Percentiles rank a stretch among this genome's conserved stretches.
Evolutionary conservation across 176 grass and related monocot species (phyloP).

Genomic region (Aegilops sharonensis): DNA sequence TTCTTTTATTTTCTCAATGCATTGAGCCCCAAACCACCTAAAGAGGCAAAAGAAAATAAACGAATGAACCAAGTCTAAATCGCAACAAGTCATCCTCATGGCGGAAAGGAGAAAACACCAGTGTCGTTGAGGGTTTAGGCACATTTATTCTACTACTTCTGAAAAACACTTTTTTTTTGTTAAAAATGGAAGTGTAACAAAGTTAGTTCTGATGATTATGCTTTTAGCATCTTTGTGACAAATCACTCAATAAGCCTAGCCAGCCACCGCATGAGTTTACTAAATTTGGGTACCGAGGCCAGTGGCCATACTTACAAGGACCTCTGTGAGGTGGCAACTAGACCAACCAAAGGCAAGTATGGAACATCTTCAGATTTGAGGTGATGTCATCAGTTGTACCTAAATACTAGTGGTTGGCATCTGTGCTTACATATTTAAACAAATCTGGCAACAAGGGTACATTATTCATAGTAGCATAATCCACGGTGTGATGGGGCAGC

Average conservation of each 20-base stretch:
- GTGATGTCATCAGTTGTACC: neutral
- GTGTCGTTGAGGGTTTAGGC: neutral
- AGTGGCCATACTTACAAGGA: constrained; percentile 1
- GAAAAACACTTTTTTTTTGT: neutral
- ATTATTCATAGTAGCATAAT: constrained; percentile 1
- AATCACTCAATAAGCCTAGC: neutral
- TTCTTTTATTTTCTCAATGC: neutral
- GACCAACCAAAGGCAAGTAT: constrained; percentile 1
- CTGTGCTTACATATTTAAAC: neutral
- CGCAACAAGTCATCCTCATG: neutral
- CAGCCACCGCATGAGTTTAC: neutral
- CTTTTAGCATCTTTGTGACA: neutral
- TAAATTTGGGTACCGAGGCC: neutral
- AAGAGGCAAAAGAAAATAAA: constrained; percentile 13
- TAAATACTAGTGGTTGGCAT: neutral
- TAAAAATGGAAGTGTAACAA: neutral
- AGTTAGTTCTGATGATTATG: neutral
- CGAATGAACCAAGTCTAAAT: neutral
- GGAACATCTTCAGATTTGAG: neutral
- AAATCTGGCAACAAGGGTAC: neutral
- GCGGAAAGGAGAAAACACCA: neutral
- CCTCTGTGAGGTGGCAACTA: constrained; percentile 21
- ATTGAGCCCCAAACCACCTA: neutral
- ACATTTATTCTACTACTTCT: neutral
- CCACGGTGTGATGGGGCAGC: neutral